These are phyloP conservation scores for Diaporthe helianthi DNA, from an alignment of 2,329 filamentous ascomycete species.

Conservation along the genomic window DNA sequence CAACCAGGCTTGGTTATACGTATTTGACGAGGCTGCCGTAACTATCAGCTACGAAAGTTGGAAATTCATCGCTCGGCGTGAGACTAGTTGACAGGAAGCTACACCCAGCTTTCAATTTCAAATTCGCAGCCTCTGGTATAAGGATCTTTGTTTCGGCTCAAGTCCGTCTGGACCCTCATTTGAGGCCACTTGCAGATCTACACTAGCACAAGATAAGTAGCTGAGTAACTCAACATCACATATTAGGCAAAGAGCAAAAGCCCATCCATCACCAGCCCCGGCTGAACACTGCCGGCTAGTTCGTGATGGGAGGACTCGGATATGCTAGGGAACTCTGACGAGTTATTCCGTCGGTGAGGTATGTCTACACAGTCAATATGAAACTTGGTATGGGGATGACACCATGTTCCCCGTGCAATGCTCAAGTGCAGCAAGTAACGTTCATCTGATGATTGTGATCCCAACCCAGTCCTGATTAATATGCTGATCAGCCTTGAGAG, in stretches of 20 bases:
- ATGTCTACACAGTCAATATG: conserved; percentile 15
- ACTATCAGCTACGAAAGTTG: too few relatives aligned
- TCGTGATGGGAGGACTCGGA: background rate
- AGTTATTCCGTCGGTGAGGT: conserved; percentile 4
- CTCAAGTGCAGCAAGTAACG: conserved; percentile 1
- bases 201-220: background rate
- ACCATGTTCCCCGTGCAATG: too few relatives aligned
- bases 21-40: background rate
- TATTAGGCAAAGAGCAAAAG: background rate
- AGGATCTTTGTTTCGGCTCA: background rate
- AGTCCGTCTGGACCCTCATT: too few relatives aligned
- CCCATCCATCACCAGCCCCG: background rate
- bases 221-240: background rate
- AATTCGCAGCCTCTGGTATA: background rate
- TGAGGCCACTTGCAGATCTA: background rate
- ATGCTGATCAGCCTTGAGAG: conserved; percentile 7
- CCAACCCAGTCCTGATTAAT: background rate
- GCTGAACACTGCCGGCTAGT: background rate
- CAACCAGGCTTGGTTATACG: background rate
- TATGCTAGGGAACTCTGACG: background rate
- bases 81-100: background rate
- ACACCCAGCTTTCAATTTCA: background rate
- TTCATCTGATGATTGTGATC: conserved; percentile 1
- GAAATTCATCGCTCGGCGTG: background rate
- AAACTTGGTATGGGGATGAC: conserved; percentile 2